Evolutionary conservation across 306 rosid genomes (phyloP), one percentile per base, ranked within the genome.

Genomic region (Dalbergia oliveri): DNA sequence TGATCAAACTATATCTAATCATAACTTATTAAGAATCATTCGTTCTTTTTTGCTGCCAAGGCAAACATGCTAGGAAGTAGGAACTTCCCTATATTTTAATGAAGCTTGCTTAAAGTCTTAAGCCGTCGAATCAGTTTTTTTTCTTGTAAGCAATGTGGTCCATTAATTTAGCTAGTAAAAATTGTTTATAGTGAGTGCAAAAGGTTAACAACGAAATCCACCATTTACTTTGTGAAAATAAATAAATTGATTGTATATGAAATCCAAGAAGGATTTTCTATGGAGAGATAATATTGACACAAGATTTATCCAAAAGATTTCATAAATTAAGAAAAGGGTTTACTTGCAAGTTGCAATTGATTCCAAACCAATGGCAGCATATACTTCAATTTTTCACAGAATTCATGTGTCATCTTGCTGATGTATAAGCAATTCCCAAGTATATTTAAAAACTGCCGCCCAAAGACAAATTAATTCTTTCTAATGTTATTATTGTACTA

Each of bases 141-240:
- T 43, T 59, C 50, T 60, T 47, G 59, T 69, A 59, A 79, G 56
- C 26, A 47, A 70, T 11, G 65, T 61, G 41, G 64, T 49, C 47
- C 62, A 18, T 45, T 45, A 58, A 69, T 69, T 34, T 58, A 78
- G 33, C 70, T 60, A 33, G 60, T 16, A 66, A 33, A 77, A 26
- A 26, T 26, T 26, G 31, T 26, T 26, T 67, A 61, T 68, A 58
- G 45, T 53, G 41, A 37, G 58, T 68, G 39, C 41, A 12, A 66
- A 41, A 19, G 5, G 19, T 44, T 21, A 12, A 44, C 19, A 19
- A 5, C 5, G 31, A 67, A 56, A 5, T 39, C 47, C 19, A n/a
- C 35, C 66, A 9, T 77, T 66, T 54, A 43, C 5, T 14, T 13
- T 49, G 7, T 2, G 1, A 37, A 37, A 37, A 37, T 3, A 26